Conservation (phyloP, 805 yeast species). For the Teunomyces lycoperdinae region DNA sequence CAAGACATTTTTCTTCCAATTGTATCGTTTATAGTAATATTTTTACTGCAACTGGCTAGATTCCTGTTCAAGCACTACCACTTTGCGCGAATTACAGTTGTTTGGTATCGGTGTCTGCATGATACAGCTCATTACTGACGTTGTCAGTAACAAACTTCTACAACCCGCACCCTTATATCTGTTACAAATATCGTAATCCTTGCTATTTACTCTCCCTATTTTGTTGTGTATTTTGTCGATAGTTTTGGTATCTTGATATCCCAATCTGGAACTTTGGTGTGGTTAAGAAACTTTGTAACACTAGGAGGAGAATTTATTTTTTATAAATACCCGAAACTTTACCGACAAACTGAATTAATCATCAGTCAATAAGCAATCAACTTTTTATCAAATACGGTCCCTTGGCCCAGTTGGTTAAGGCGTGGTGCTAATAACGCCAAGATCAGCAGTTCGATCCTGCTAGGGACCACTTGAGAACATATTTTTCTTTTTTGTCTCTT, state of each 20-base stretch:
- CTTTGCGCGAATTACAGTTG: background rate
- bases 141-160: background rate
- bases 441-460: constrained; percentile 90
- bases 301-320: too few relatives aligned
- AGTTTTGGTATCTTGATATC: too few relatives aligned
- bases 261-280: too few relatives aligned
- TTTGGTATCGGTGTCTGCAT: background rate
- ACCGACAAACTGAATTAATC: too few relatives aligned
- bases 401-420: constrained; percentile 54
- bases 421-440: constrained; percentile 54
- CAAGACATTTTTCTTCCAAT: background rate
- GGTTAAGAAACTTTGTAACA: too few relatives aligned
- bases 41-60: background rate
- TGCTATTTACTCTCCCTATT: too few relatives aligned
- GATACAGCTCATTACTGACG: background rate
- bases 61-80: background rate
- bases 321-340: too few relatives aligned
- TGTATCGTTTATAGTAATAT: background rate
- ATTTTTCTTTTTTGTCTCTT: constrained; percentile 7
- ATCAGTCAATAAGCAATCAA: too few relatives aligned
- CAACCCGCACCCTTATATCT: too few relatives aligned
- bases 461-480: constrained; percentile 56
- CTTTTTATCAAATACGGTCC: constrained; percentile 26
- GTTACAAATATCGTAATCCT: too few relatives aligned
- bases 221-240: too few relatives aligned